These are phyloP conservation scores for Phyllosticta capitalensis DNA, from an alignment of 2,329 filamentous ascomycete genomes.

Conservation along the genomic window DNA sequence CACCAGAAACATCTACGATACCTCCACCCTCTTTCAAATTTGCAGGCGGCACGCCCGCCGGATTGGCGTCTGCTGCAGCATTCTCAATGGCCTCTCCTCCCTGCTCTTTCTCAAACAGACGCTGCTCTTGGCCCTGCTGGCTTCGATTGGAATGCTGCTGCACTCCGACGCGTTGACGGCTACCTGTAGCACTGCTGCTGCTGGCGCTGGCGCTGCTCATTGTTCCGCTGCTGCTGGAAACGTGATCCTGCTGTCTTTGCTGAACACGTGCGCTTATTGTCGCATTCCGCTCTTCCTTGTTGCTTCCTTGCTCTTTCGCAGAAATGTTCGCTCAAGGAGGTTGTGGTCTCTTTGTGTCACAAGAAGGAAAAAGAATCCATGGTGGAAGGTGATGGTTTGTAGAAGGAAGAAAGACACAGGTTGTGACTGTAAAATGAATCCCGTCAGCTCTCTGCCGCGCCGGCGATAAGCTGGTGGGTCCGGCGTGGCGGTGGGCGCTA, in stretches of 20 bases:
- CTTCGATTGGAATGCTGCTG: neutral
- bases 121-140: neutral
- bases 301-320: neutral
- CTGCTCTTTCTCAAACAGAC: neutral
- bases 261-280: neutral
- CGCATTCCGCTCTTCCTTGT: neutral
- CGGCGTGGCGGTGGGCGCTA: neutral
- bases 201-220: neutral
- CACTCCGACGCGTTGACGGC: neutral
- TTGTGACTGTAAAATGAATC: neutral
- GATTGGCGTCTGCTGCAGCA: neutral
- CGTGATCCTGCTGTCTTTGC: neutral
- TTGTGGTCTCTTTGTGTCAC: neutral
- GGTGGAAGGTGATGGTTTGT: neutral
- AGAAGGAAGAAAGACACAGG: neutral
- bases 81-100: neutral
- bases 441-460: neutral
- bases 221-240: neutral
- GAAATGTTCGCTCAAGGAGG: neutral
- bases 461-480: neutral
- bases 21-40: neutral
- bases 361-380: neutral
- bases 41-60: constrained; percentile 4
- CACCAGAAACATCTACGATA: neutral
- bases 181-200: neutral